Evolutionary conservation across 2,329 filamentous ascomycete species (phyloP).

Genomic region (Exophiala spinifera): DNA sequence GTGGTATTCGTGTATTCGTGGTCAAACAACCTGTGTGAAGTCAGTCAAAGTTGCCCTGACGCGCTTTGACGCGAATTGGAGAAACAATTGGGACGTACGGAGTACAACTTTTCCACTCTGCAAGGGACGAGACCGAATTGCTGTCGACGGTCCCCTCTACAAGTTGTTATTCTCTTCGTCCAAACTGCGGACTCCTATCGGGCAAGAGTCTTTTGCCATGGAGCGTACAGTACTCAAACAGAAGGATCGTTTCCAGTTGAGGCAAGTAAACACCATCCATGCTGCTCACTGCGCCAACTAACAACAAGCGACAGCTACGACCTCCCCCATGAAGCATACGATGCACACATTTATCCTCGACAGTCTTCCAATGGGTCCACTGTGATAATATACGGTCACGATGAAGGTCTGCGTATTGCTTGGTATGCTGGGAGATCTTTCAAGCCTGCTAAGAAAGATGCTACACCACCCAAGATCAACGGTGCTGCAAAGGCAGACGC

Average conservation of each 20-base stretch:
- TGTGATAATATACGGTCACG: constrained; percentile 59
- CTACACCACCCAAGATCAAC: constrained; percentile 38
- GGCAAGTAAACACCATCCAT: constrained; percentile 31
- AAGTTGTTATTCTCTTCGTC: no score
- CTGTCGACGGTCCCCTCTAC: no score
- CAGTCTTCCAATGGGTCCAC: constrained; percentile 60
- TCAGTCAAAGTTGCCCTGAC: constrained; percentile 2
- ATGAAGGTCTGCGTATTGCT: constrained; percentile 55
- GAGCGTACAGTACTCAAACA: constrained; percentile 39
- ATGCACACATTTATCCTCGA: constrained; percentile 56
- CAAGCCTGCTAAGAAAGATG: constrained; percentile 34
- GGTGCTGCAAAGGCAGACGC: constrained; percentile 41
- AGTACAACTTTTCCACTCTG: not conserved
- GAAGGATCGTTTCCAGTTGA: constrained; percentile 43
- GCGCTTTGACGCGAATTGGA: constrained; percentile 21
- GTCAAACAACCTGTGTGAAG: not conserved
- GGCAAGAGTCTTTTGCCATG: constrained; percentile 18
- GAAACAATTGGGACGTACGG: constrained; percentile 7
- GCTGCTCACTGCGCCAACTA: not conserved
- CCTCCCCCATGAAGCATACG: constrained; percentile 56
- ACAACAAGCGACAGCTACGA: constrained; percentile 51
- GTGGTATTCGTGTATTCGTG: constrained; percentile 6
- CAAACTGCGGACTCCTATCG: no score
- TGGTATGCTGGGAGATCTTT: constrained; percentile 59
- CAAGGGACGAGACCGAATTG: not conserved